Conservation (phyloP, 805 yeast species). For the Ogataea philodendri region DNA sequence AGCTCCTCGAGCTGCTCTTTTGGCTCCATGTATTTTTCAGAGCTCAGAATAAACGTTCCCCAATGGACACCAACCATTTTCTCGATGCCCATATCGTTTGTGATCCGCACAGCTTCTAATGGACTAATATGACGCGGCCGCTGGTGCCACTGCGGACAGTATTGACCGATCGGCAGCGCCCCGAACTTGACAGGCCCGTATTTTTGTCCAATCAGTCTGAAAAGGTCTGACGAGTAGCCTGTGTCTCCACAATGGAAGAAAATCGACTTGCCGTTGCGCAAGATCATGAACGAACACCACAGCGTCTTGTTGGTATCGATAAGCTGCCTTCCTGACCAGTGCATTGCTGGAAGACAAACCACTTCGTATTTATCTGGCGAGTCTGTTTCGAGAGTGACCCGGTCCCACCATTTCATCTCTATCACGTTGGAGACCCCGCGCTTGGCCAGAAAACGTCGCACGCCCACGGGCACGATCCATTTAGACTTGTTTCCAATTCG, state of each 20-base stretch:
- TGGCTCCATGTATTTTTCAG: slow-evolving; percentile 87
- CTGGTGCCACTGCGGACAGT: slow-evolving; percentile 94
- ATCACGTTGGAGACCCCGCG: slow-evolving; percentile 59
- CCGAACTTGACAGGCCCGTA: slow-evolving; percentile 68
- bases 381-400: slow-evolving; percentile 38
- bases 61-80: slow-evolving; percentile 88
- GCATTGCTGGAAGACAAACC: slow-evolving; percentile 92
- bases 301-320: slow-evolving; percentile 75
- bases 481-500: slow-evolving; percentile 56
- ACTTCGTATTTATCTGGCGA: slow-evolving; percentile 60
- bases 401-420: slow-evolving; percentile 95
- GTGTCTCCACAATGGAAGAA: slow-evolving; percentile 95
- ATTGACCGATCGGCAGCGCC: slow-evolving; percentile 90
- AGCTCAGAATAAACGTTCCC: slow-evolving; percentile 91
- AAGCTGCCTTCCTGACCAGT: slow-evolving; percentile 90
- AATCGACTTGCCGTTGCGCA: slow-evolving; percentile 64
- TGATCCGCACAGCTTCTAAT: slow-evolving; percentile 66
- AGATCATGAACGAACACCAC: slow-evolving; percentile 85
- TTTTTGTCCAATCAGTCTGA: slow-evolving; percentile 57
- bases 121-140: slow-evolving; percentile 87
- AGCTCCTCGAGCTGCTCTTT: slow-evolving; percentile 52
- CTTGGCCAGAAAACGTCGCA: slow-evolving; percentile 55
- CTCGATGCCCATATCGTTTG: slow-evolving; percentile 57
- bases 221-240: slow-evolving; percentile 78
- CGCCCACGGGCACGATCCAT: slow-evolving; percentile 89